A percentile compares a stretch with the other conserved stretches of the same genome.
Evolutionary conservation across 495 filamentous ascomycete genomes (phyloP).

Genomic region (Margaritispora aquatica): DNA sequence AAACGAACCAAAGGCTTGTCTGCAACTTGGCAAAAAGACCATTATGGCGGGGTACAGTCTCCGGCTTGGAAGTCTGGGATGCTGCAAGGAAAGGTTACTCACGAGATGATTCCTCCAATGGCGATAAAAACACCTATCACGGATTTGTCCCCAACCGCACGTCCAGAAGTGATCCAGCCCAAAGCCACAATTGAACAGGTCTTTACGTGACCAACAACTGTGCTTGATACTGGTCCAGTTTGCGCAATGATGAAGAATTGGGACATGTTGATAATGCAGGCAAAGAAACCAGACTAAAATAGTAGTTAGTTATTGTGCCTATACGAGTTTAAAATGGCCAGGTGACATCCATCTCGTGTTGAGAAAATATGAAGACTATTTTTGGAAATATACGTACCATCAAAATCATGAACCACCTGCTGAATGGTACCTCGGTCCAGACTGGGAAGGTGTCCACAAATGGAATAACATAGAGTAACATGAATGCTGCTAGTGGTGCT

Average conservation of each 20-base stretch:
- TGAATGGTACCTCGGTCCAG: slow-evolving; percentile 40
- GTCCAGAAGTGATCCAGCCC: slow-evolving; percentile 47
- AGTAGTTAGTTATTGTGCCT: slow-evolving; percentile 15
- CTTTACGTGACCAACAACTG: slow-evolving; percentile 64
- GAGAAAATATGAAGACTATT: background rate
- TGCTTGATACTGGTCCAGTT: slow-evolving; percentile 63
- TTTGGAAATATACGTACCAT: slow-evolving; percentile 34
- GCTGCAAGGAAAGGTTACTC: slow-evolving; percentile 20
- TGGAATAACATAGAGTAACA: slow-evolving; percentile 61
- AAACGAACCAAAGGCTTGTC: background rate
- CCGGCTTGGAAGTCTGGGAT: background rate
- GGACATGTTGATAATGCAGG: slow-evolving; percentile 63
- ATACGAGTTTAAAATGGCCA: background rate
- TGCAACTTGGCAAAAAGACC: background rate
- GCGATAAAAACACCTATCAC: slow-evolving; percentile 47
- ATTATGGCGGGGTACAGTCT: background rate
- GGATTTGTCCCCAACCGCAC: slow-evolving; percentile 44
- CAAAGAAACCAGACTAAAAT: slow-evolving; percentile 48
- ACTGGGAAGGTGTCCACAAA: slow-evolving; percentile 57
- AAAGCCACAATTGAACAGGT: slow-evolving; percentile 53
- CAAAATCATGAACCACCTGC: slow-evolving; percentile 48
- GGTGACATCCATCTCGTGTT: background rate
- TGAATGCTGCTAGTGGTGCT: slow-evolving; percentile 54
- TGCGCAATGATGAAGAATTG: slow-evolving; percentile 71
- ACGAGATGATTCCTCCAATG: slow-evolving; percentile 49